Evolutionary conservation across 495 filamentous ascomycete genomes (phyloP).

Genomic region (Podospora comata): DNA sequence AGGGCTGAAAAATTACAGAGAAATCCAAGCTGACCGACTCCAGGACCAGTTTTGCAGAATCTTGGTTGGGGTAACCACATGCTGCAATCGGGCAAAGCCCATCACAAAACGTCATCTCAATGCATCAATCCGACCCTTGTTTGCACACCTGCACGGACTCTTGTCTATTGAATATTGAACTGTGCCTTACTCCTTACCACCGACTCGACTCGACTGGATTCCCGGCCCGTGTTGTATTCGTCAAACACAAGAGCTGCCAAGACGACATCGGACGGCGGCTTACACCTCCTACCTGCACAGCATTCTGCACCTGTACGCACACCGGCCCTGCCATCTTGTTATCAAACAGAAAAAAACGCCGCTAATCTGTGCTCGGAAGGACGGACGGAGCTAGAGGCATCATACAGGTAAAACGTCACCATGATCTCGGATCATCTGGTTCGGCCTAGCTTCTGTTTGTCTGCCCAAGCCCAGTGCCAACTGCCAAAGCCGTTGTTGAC

Average conservation of each 20-base stretch:
- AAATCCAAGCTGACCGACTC: conserved; percentile 1
- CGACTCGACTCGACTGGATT: neutral
- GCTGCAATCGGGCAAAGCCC: neutral
- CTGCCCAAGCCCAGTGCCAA: neutral
- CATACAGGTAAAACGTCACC: conserved; percentile 4
- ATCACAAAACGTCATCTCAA: neutral
- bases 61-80: neutral
- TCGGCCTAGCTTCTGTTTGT: neutral
- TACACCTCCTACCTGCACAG: neutral
- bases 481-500: conserved; percentile 4
- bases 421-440: neutral
- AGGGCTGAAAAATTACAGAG: neutral
- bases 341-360: neutral
- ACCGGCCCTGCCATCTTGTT: neutral
- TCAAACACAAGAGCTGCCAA: neutral
- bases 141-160: neutral
- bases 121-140: neutral
- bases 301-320: neutral
- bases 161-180: neutral
- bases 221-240: neutral
- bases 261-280: neutral
- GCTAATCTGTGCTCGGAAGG: neutral
- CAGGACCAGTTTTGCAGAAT: neutral
- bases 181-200: neutral
- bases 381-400: neutral